A percentile compares a stretch with the other conserved stretches of the same genome.
phyloP scores from a whole-genome alignment of 1,284 basidiomycete genomes.

The Ganoderma meredithae region DNA sequence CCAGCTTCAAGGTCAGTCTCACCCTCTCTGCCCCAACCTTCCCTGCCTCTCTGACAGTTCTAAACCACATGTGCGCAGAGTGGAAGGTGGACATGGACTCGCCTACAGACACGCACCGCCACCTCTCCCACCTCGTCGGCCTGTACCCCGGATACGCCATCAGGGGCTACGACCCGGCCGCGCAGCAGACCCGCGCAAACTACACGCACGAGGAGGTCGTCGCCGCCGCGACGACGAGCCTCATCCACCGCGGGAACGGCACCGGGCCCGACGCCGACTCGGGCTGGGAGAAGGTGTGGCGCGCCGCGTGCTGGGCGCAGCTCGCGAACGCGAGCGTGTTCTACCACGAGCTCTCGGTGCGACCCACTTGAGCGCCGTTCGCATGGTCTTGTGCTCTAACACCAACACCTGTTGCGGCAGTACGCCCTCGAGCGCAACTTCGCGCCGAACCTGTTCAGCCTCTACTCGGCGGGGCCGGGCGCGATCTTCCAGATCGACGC shows the following conservation, averaged over 20 bases:
- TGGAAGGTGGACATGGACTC: slow-evolving; percentile 81
- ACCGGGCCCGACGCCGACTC: slow-evolving; percentile 76
- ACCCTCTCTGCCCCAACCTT: not conserved
- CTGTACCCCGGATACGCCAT: slow-evolving; percentile 80
- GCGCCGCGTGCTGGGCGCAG: slow-evolving; percentile 78
- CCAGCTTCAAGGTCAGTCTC: slow-evolving; percentile 69
- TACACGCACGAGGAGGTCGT: slow-evolving; percentile 64
- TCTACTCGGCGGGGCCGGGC: slow-evolving; percentile 58
- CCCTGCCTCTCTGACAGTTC: not conserved
- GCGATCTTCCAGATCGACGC: slow-evolving; percentile 81
- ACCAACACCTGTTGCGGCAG: slow-evolving; percentile 42
- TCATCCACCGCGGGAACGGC: slow-evolving; percentile 73
- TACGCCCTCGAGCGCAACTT: slow-evolving; percentile 69
- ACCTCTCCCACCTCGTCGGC: slow-evolving; percentile 79
- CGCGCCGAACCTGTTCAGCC: slow-evolving; percentile 68
- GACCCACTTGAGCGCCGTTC: not conserved
- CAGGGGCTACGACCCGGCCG: slow-evolving; percentile 55
- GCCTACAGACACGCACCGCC: slow-evolving; percentile 71
- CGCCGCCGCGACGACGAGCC: slow-evolving; percentile 60
- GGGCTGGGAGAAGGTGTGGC: slow-evolving; percentile 83
- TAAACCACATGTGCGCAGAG: slow-evolving; percentile 53
- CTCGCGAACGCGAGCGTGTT: slow-evolving; percentile 63
- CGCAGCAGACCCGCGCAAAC: slow-evolving; percentile 52
- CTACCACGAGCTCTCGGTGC: slow-evolving; percentile 70
- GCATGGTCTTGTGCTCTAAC: not conserved